phyloP scores from a whole-genome alignment of 768 basidiomycete species.

The Pulveroboletus ravenelii region DNA sequence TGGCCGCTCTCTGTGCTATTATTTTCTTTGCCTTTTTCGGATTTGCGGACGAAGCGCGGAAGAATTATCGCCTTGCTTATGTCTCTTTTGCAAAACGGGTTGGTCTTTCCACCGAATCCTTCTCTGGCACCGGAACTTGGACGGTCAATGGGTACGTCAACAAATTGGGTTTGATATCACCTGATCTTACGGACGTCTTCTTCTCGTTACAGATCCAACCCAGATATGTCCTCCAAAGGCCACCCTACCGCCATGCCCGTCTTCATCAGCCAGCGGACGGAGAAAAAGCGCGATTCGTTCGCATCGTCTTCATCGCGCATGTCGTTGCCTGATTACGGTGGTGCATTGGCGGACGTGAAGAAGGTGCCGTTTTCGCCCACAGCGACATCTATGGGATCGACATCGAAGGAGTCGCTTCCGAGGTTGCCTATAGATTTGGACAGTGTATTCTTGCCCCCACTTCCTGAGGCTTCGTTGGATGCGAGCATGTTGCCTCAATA shows the following conservation, averaged over 20 bases:
- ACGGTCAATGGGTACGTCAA: slow-evolving; percentile 26
- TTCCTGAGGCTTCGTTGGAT: slow-evolving; percentile 17
- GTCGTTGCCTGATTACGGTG: slow-evolving; percentile 40
- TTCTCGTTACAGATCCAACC: slow-evolving; percentile 17
- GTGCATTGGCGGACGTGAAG: slow-evolving; percentile 28
- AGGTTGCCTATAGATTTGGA: slow-evolving; percentile 18
- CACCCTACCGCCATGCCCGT: slow-evolving; percentile 36
- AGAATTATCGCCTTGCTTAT: slow-evolving; percentile 46
- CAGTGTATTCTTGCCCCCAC: slow-evolving; percentile 10
- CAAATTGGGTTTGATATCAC: background rate
- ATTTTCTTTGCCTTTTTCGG: slow-evolving; percentile 72
- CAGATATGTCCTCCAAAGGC: slow-evolving; percentile 20
- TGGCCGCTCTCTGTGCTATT: slow-evolving; percentile 44
- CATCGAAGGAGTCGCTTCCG: slow-evolving; percentile 27
- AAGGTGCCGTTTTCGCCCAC: slow-evolving; percentile 20
- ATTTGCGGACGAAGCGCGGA: slow-evolving; percentile 60
- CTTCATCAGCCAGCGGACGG: slow-evolving; percentile 40
- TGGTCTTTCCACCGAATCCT: slow-evolving; percentile 28
- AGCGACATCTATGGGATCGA: slow-evolving; percentile 17
- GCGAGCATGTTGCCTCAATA: slow-evolving; percentile 21
- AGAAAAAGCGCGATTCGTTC: slow-evolving; percentile 46
- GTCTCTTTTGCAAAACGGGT: slow-evolving; percentile 34
- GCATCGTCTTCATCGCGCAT: slow-evolving; percentile 44
- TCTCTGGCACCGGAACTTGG: slow-evolving; percentile 16
- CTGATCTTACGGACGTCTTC: background rate